Evolutionary conservation across 1,284 basidiomycete genomes (phyloP), one percentile per base, ranked within the genome.

Genomic region (Volvariella volvacea): DNA sequence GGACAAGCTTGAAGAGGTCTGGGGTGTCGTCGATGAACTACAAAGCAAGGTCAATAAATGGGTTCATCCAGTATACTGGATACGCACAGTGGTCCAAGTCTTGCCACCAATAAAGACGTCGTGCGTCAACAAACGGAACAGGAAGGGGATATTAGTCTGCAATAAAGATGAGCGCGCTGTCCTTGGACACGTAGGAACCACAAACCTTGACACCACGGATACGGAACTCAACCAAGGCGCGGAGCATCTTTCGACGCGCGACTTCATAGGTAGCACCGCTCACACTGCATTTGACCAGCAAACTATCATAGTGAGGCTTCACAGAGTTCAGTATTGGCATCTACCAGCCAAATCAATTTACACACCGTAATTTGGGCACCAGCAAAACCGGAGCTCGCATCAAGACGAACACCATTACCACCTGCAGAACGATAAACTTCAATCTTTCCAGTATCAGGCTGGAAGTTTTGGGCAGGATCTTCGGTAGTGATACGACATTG

Each of bases 401-500:
- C 96, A 46, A 99, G 77, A 65, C 96, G 89, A 43, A 99, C 93
- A 65, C 96, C 96, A 63, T 98, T 99, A 52, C 96, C 96, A 67
- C 96, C 96, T 36, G 96, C 95, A 57, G 91, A 94, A 51, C 95
- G 87, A 71, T 99, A 99, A 28, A 99, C 96, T 61, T 99, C 95
- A 55, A 99, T 99, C 68, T 98, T 97, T 52, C 96, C 96, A 2
- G 92, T 98, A 66, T 99, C 96, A 28, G 96, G 96, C 67, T 97
- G 92, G 88, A 99, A 99, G 61, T 74, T 77, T 45, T 78, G 64
- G 19, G 88, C 80, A 7, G 96, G 82, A 65, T 99, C 95, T 68
- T 99, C 96, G n/a, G 96, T 99, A 36, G 96, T 99, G 66, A 99
- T 82, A 73, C 96, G 93, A 66, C 92, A 97, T 64, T 99, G 96